Evolutionary conservation across 2,329 filamentous ascomycete genomes (phyloP), one percentile per base, ranked within the genome.

Genomic region (Xylogone sp.): DNA sequence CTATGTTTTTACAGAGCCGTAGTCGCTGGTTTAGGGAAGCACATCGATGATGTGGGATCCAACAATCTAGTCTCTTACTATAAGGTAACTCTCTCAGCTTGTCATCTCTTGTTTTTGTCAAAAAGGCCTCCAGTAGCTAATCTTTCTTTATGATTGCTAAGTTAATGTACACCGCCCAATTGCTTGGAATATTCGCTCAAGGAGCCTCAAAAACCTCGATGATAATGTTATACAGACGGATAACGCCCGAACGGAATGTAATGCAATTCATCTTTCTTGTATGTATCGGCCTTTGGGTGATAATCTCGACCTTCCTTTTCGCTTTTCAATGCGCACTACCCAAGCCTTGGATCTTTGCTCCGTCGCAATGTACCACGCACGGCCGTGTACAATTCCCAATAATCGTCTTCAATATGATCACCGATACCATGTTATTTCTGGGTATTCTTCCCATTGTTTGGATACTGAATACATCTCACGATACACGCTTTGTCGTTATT

Each of bases 251-350:
- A 21, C 39, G 18, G 12, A 34, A 34, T 18, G 16, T 18, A 3
- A 50, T 31, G 3, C 50, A 39, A 34, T 42, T 43, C 20, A 39
- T 44, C 24, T 24, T 34, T 21, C 29, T 47, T 20, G 18, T 43
- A 10, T 45, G 34, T 8, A 43, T 50, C 6, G 16, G 19, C 10
- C 20, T 53, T 6, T 53, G 51, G 51, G 45, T 44, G 8, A 19
- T 44, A 12, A 50, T 53, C 43, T 46, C 51, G 6, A 43, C 46
- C 20, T 46, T 53, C 16, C 43, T 44, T 10, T 18, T 53, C 20
- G 51, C 43, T 7, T 53, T 53, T 44, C 51, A 53, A 39, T 53
- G 51, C 13, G 24, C 27, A 24, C 7, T 53, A 8, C 48, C 51
- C 18, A 21, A 39, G 2, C 51, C 51, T 10, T 50, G 47, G 48